Conservation (phyloP, 2,329 filamentous ascomycete genomes). For the Sporothrix luriei region DNA sequence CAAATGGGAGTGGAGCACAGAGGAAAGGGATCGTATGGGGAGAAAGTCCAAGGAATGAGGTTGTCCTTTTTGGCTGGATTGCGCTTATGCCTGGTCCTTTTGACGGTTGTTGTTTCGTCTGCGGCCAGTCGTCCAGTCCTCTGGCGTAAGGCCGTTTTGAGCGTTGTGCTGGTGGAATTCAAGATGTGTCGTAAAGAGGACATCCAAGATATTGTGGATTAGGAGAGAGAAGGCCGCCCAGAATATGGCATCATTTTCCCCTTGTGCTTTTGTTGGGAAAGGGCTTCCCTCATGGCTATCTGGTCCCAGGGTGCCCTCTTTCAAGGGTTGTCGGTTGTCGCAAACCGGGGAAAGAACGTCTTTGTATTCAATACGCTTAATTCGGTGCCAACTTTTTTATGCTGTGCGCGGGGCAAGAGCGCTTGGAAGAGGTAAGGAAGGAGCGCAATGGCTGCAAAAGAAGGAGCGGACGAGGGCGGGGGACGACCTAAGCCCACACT, state of each 20-base stretch:
- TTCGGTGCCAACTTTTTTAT: constrained; percentile 22
- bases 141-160: not conserved
- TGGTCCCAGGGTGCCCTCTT: not conserved
- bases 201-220: not conserved
- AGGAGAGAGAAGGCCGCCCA: not conserved
- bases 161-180: not conserved
- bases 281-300: not conserved
- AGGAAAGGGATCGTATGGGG: not conserved
- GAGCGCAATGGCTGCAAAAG: not conserved
- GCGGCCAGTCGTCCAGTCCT: not conserved
- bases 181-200: not conserved
- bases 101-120: not conserved
- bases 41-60: not conserved
- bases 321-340: constrained; percentile 23
- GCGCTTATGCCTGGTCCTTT: constrained; percentile 14
- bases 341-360: constrained; percentile 13
- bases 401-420: constrained; percentile 22
- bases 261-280: not conserved
- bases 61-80: not conserved
- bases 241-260: not conserved
- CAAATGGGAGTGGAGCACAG: not conserved
- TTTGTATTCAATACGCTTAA: constrained; percentile 24
- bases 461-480: constrained; percentile 14
- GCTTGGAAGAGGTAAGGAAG: constrained; percentile 7
- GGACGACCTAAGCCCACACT: not conserved